phyloP scores from a whole-genome alignment of 805 yeast genomes.

The Cyberlindnera japonica region DNA sequence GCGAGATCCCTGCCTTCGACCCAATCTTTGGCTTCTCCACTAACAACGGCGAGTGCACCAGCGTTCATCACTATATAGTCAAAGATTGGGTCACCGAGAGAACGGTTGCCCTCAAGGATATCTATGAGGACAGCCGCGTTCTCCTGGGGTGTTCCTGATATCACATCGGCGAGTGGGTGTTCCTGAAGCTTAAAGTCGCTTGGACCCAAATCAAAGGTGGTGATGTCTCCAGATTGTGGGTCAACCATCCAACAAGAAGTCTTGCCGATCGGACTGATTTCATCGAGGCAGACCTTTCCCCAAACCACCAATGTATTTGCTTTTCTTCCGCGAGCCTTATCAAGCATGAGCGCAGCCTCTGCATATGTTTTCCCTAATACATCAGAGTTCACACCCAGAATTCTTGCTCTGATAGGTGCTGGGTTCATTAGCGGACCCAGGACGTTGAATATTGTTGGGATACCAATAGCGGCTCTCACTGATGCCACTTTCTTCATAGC shows the following conservation, averaged over 20 bases:
- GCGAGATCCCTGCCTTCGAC: slow-evolving; percentile 75
- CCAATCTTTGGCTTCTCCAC: slow-evolving; percentile 69
- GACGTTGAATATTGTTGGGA: slow-evolving; percentile 92
- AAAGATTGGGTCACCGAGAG: slow-evolving; percentile 58
- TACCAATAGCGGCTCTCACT: slow-evolving; percentile 73
- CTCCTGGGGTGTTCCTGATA: slow-evolving; percentile 82
- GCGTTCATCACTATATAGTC: slow-evolving; percentile 91
- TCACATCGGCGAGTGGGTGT: slow-evolving; percentile 64
- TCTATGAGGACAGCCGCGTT: slow-evolving; percentile 60
- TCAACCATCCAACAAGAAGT: slow-evolving; percentile 77
- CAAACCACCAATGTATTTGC: slow-evolving; percentile 78
- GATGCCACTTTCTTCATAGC: slow-evolving; percentile 83
- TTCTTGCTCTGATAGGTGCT: slow-evolving; percentile 71
- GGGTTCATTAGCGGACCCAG: slow-evolving; percentile 95
- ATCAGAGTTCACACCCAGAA: slow-evolving; percentile 86
- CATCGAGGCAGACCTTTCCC: slow-evolving; percentile 91
- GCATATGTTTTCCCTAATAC: slow-evolving; percentile 81
- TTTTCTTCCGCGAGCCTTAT: slow-evolving; percentile 41
- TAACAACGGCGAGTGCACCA: slow-evolving; percentile 79
- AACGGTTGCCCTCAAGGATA: slow-evolving; percentile 42
- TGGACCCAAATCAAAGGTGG: slow-evolving; percentile 53
- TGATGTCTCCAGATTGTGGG: slow-evolving; percentile 38
- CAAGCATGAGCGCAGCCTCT: slow-evolving; percentile 66
- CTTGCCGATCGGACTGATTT: slow-evolving; percentile 83
- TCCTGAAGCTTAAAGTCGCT: slow-evolving; percentile 76